Percentiles rank a stretch among this genome's conserved stretches.
phyloP scores from a whole-genome alignment of 352 stramenopile genomes.

The Pythium brassicae region DNA sequence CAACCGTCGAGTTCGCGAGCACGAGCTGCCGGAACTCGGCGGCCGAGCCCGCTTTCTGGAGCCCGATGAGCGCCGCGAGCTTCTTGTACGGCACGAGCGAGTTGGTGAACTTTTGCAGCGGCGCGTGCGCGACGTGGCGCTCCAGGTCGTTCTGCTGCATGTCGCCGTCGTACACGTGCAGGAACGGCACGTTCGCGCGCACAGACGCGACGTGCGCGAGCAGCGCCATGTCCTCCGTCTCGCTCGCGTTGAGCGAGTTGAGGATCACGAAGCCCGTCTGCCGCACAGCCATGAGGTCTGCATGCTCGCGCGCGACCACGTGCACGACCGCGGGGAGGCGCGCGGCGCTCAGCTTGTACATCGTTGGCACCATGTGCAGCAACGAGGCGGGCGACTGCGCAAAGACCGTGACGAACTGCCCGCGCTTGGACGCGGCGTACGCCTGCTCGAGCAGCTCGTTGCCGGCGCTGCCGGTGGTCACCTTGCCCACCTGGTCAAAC shows the following conservation, averaged over 20 bases:
- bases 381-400: slow-evolving; percentile 82
- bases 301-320: slow-evolving; percentile 89
- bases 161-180: slow-evolving; percentile 93
- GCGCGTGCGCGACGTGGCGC: slow-evolving; percentile 28
- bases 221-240: slow-evolving; percentile 91
- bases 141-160: slow-evolving; percentile 85
- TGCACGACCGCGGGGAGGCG: slow-evolving; percentile 85
- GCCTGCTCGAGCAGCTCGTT: slow-evolving; percentile 65
- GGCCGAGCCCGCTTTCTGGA: slow-evolving; percentile 36
- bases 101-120: slow-evolving; percentile 53
- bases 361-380: slow-evolving; percentile 91
- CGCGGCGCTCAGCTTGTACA: slow-evolving; percentile 92
- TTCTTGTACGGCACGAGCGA: slow-evolving; percentile 67
- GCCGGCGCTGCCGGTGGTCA: slow-evolving; percentile 34
- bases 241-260: slow-evolving; percentile 77
- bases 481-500: slow-evolving; percentile 75
- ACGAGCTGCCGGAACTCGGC: slow-evolving; percentile 63
- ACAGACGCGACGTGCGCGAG: slow-evolving; percentile 89
- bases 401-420: slow-evolving; percentile 89
- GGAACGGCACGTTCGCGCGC: slow-evolving; percentile 85
- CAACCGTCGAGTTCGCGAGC: slow-evolving; percentile 41
- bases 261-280: slow-evolving; percentile 90
- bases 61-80: slow-evolving; percentile 60
- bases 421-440: slow-evolving; percentile 55
- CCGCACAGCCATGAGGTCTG: slow-evolving; percentile 90